Evolutionary conservation across 2,329 filamentous ascomycete species (phyloP), one percentile per base, ranked within the genome.

Genomic region (Fusarium sp.): DNA sequence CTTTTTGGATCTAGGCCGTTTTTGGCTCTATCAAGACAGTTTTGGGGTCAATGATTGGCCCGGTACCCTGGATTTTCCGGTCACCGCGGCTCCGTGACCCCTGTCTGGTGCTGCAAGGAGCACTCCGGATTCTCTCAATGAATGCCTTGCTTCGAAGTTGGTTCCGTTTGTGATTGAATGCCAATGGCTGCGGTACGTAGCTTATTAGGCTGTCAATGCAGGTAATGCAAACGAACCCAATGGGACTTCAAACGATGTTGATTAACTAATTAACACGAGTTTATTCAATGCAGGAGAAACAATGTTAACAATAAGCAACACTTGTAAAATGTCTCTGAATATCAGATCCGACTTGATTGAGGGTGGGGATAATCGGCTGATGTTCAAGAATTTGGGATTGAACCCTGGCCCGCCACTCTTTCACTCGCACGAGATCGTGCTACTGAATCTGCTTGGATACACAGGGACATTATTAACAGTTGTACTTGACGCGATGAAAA

Each of bases 1-100:
- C 58, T 44, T 42, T 48, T 28, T 26, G 26, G 22, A 52, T 63
- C 74, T 78, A 77, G 73, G 66, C 76, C 70, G n/a, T 60, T 77
- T 76, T 63, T 56, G 75, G 72, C 58, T 51, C 64, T 62, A 50
- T 59, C 63, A 60, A 58, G 49, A 54, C 45, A 34, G 55, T 66
- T 72, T 52, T 11, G 11, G 44, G 14, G 9, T 13, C 4, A 31
- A 9, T 67, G 22, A 77, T 78, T 78, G 72, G 77, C 0, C 52
- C 77, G 77, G 77, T 60, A 40, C 11, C 22, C 28, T 13, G 39
- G 74, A 78, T 76, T 73, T 73, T 78, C 77, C 77, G 77, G 42
- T 51, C 50, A 50, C 74, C 71, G 75, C 59, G 45, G 56, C 62
- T 40, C 48, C 36, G 33, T 34, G 24, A 63, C 73, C 72, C 73